Evolutionary conservation across 805 yeast genomes (phyloP), one percentile per base, ranked within the genome.

Genomic region (Suhomyces kilbournensis): DNA sequence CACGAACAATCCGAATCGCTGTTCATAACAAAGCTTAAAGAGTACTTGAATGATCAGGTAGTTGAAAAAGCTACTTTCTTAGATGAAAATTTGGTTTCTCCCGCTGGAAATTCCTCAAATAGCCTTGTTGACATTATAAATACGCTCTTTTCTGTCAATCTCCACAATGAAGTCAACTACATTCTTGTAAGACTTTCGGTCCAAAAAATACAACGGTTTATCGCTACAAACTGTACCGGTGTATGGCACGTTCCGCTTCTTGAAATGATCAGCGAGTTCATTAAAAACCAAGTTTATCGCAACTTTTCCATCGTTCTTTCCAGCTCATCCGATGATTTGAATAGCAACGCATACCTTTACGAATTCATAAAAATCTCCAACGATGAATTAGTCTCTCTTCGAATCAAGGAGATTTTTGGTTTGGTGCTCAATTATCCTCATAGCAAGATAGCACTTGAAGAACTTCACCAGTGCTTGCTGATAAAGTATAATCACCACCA

Each of bases 391-490:
- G 69, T 75, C 3, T 60, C 73, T n/a, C 67, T 85, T 40, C 70
- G 94, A 53, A 80, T 77, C 1, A 55, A 61, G 0, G 90, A 88
- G 60, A 77, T 86, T 7, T 86, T 77, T 60, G 81, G 80, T 26
- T 77, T 89, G 23, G 80, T 88, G 0, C 55, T 71, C 0, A 68
- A 71, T 34, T 85, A 68, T 55, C 92, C 93, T 0, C 56, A 62
- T 3, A 78, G 89, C 0, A 60, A 62, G 9, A 67, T 74, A 3
- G 85, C 88, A 0, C 67, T 90, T 12, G 64, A 69, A 25, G 96
- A 90, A 57, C 65, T 89, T 19, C 77, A 80, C 52, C 66, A 64
- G 30, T 83, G 88, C 53, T 60, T 87, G 44, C 69, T 62, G 30
- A 73, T 76, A 10, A 49, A 50, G 40, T 52, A 52, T 45, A 55